Conservation (phyloP, 2,329 filamentous ascomycete genomes). For the Beauveria sp. region DNA sequence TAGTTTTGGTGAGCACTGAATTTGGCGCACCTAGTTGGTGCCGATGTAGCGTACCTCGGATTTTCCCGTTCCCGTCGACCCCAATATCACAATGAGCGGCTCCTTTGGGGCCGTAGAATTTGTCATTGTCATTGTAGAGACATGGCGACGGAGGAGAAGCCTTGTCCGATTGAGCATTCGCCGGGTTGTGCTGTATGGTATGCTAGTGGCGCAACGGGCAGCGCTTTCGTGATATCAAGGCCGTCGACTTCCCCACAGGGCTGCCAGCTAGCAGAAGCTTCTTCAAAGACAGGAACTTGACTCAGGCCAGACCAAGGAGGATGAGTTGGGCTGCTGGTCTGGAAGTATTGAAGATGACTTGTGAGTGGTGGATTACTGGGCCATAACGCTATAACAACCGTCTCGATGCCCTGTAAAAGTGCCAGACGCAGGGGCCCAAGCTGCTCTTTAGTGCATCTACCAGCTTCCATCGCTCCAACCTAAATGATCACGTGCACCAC, state of each 20-base stretch:
- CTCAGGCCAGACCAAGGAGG: not conserved
- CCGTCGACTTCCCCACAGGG: not conserved
- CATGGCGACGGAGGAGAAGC: conserved; percentile 24
- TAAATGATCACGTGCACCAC: conserved; percentile 21
- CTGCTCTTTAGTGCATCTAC: not conserved
- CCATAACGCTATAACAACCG: not conserved
- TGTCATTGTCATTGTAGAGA: conserved; percentile 31
- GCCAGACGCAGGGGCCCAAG: not conserved
- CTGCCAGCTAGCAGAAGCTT: not conserved
- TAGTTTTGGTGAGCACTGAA: not conserved
- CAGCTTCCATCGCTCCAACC: not conserved
- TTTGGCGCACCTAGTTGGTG: not conserved
- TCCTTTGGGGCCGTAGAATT: conserved; percentile 30
- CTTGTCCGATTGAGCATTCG: conserved; percentile 7
- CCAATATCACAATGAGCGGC: conserved; percentile 74
- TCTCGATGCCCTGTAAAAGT: not conserved
- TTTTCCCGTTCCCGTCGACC: conserved; percentile 89
- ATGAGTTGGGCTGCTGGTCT: not conserved
- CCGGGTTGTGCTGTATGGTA: not conserved
- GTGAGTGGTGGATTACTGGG: not conserved
- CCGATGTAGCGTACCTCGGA: conserved; percentile 58
- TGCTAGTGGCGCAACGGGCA: not conserved
- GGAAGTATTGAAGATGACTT: not conserved
- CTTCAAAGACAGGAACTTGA: not conserved
- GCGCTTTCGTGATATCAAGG: not conserved